Conservation (phyloP, 1,139 yeast species). For the Suhomyces bokatorum region DNA sequence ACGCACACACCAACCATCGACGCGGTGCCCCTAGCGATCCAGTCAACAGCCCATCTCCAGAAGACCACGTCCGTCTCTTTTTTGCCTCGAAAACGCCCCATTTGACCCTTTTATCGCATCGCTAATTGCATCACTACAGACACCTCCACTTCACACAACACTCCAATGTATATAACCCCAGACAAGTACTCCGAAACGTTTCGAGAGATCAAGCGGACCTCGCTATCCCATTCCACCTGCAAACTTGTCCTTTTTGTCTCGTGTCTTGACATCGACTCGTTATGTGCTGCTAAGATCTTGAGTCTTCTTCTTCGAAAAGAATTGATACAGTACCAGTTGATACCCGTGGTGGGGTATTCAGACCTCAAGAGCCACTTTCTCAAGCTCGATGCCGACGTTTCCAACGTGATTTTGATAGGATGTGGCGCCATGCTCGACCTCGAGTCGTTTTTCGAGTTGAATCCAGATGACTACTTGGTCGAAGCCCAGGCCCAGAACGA, state of each 20-base stretch:
- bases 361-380: slow-evolving; percentile 68
- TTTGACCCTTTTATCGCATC: neutral
- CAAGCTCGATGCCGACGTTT: slow-evolving; percentile 71
- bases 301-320: slow-evolving; percentile 73
- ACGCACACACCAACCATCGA: no score
- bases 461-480: slow-evolving; percentile 44
- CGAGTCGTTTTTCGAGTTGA: slow-evolving; percentile 72
- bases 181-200: slow-evolving; percentile 60
- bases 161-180: slow-evolving; percentile 62
- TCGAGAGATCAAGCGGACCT: slow-evolving; percentile 57
- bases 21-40: no score
- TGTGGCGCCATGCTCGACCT: slow-evolving; percentile 96
- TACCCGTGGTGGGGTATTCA: slow-evolving; percentile 92
- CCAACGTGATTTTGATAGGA: slow-evolving; percentile 78
- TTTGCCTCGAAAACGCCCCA: neutral
- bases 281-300: slow-evolving; percentile 83
- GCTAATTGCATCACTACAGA: neutral
- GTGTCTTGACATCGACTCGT: slow-evolving; percentile 86
- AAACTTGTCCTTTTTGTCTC: slow-evolving; percentile 86
- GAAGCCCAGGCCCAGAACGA: slow-evolving; percentile 8
- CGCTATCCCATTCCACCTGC: slow-evolving; percentile 86
- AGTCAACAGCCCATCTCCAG: no score
- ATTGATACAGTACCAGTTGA: slow-evolving; percentile 80
- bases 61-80: neutral
- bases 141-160: neutral